A percentile compares a stretch with the other conserved stretches of the same genome.
phyloP scores from a whole-genome alignment of 345 rosid species.

The Citropsis articulata region DNA sequence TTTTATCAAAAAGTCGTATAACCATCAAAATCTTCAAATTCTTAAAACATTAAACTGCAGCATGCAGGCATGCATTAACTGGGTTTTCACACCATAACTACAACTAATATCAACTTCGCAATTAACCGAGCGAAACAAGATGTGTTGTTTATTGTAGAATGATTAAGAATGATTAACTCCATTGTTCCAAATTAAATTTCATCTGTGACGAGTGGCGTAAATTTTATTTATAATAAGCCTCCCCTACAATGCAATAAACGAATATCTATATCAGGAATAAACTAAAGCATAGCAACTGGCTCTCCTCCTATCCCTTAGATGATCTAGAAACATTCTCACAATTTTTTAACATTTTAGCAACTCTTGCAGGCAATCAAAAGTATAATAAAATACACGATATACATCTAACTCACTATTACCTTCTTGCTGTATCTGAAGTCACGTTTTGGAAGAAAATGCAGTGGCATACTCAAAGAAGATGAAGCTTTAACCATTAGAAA shows the following conservation, averaged over 20 bases:
- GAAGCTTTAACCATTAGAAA: conserved; percentile 83
- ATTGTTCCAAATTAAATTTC: neutral
- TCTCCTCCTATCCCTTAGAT: neutral
- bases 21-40: neutral
- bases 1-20: neutral
- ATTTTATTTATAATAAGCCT: neutral
- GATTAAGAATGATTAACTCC: neutral
- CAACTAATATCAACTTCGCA: neutral
- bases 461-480: conserved; percentile 60
- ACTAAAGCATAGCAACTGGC: neutral
- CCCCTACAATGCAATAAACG: too few relatives aligned
- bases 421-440: conserved; percentile 84
- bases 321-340: neutral
- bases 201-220: neutral
- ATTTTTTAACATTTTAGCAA: neutral
- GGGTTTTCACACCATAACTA: neutral
- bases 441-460: conserved; percentile 91
- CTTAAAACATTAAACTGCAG: neutral
- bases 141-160: neutral
- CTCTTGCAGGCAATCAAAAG: neutral
- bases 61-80: neutral
- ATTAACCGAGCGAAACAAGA: neutral
- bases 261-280: neutral
- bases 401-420: conserved; percentile 34
- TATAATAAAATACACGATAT: neutral